Conservation (phyloP, 2,329 filamentous ascomycete species). For the Paramyrothecium sp. region DNA sequence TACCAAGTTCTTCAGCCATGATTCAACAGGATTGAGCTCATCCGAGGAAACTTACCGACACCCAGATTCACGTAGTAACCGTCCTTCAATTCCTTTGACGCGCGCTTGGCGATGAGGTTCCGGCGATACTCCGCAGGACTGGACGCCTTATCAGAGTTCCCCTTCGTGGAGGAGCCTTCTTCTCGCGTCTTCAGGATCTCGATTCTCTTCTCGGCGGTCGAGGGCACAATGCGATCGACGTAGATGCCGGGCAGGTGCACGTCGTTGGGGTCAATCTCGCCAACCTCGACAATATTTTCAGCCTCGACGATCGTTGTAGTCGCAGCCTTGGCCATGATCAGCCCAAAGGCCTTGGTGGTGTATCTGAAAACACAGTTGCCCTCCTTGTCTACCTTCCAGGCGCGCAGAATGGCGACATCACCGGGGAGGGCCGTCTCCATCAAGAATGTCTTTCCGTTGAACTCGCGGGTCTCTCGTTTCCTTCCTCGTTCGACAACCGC, state of each 20-base stretch:
- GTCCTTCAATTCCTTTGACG: conserved; percentile 77
- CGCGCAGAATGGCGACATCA: conserved; percentile 75
- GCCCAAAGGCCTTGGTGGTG: conserved; percentile 73
- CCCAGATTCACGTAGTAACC: conserved; percentile 81
- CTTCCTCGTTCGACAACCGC: conserved; percentile 62
- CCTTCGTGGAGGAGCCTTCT: conserved; percentile 33
- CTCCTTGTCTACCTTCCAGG: conserved; percentile 72
- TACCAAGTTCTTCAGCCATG: conserved; percentile 2
- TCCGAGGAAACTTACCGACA: conserved; percentile 42
- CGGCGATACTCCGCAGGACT: conserved; percentile 53
- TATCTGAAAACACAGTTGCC: conserved; percentile 81
- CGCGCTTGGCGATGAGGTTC: conserved; percentile 72
- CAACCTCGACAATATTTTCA: conserved; percentile 76
- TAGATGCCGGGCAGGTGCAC: conserved; percentile 82
- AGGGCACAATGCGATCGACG: conserved; percentile 76
- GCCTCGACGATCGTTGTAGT: conserved; percentile 79
- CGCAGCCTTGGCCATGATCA: conserved; percentile 80
- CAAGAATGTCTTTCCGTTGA: conserved; percentile 69
- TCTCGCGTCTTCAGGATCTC: conserved; percentile 65
- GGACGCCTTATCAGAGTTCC: conserved; percentile 35
- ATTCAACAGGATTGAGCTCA: too few relatives aligned
- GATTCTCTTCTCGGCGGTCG: conserved; percentile 68
- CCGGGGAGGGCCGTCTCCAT: conserved; percentile 76
- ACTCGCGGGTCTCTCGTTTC: conserved; percentile 69
- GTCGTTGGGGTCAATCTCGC: conserved; percentile 69